Base-by-base conservation (phyloP, 1,139 yeast genomes). In the Debaryomycetaceae sp. region DNA sequence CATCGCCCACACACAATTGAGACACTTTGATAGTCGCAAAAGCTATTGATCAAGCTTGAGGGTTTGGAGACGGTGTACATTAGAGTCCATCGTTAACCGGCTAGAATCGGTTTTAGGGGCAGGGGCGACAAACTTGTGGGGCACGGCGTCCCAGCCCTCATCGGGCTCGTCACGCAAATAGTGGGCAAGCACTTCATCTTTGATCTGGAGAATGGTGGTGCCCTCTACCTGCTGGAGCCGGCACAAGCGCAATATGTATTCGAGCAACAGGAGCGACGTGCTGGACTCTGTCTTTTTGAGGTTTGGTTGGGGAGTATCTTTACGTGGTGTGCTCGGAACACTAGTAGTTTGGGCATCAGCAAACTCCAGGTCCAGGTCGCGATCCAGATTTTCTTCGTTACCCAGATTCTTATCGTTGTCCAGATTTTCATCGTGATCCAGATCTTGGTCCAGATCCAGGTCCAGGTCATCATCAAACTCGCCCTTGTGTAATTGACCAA, bases 141-240 rank as follows among this genome's bases (percentile, higher is more conserved):
- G 26, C 26, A 6, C 15, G 10, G 26, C 26, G 16, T 30, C 32
- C 8, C 36, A 29, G 8, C 28, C 32, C 8, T 23, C 15, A 23
- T 37, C 37, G 13, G 32, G 25, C 13, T 32, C 83, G 41, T 81
- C 86, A 28, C 70, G 66, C 20, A 82, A 52, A 40, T 78, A 81
- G 2, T 75, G 45, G 7, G 78, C 54, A 13, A 82, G 55, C 15
- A 80, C 65, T 45, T 81, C 93, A 46, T 82, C 93, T 13, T 69
- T 67, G 10, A 77, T 68, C 3, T 68, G 56, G 15, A 74, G 49
- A 6, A 80, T 52, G 1, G 77, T 58, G 19, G 52, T 58, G 35
- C 71, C 75, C 41, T 81, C 90, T 37, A 61, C 69, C 13, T 68
- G 58, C 45, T 82, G 87, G 15, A 81, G 53, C 1, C 78, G 73